Conservation (phyloP, 2,329 filamentous ascomycete genomes). For the Aspergillus sp. region DNA sequence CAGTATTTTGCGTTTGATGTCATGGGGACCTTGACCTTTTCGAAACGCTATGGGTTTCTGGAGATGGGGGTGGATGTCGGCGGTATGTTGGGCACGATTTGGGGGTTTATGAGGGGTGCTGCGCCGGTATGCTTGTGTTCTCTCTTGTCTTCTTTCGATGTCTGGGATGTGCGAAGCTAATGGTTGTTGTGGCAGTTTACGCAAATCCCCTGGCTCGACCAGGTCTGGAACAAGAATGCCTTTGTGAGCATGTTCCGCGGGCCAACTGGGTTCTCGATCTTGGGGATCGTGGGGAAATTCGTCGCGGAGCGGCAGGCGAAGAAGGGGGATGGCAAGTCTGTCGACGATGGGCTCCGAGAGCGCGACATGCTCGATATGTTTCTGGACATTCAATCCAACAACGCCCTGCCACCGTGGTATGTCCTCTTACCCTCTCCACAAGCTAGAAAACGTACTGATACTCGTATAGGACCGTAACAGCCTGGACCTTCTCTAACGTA, state of each 20-base stretch:
- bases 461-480: conserved; percentile 24
- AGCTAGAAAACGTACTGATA: neutral
- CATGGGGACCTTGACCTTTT: conserved; percentile 37
- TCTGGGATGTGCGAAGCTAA: neutral
- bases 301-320: neutral
- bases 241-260: neutral
- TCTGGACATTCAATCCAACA: neutral
- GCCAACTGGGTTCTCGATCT: conserved; percentile 1
- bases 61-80: conserved; percentile 33
- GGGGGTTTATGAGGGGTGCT: conserved; percentile 24
- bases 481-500: conserved; percentile 42
- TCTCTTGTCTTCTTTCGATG: too few relatives aligned
- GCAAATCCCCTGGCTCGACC: conserved; percentile 33
- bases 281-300: conserved; percentile 2
- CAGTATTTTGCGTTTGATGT: conserved; percentile 42
- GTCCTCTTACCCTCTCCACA: neutral
- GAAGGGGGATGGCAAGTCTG: neutral
- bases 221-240: conserved; percentile 11
- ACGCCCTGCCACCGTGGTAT: conserved; percentile 6
- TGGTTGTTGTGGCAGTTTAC: conserved; percentile 24
- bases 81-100: conserved; percentile 27
- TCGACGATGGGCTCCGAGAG: neutral
- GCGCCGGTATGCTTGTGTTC: conserved; percentile 25
- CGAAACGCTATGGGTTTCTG: conserved; percentile 35
- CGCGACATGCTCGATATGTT: conserved; percentile 12